Evolutionary conservation across 768 basidiomycete genomes (phyloP), one percentile per base, ranked within the genome.

Genomic region (Filobasidium floriforme): DNA sequence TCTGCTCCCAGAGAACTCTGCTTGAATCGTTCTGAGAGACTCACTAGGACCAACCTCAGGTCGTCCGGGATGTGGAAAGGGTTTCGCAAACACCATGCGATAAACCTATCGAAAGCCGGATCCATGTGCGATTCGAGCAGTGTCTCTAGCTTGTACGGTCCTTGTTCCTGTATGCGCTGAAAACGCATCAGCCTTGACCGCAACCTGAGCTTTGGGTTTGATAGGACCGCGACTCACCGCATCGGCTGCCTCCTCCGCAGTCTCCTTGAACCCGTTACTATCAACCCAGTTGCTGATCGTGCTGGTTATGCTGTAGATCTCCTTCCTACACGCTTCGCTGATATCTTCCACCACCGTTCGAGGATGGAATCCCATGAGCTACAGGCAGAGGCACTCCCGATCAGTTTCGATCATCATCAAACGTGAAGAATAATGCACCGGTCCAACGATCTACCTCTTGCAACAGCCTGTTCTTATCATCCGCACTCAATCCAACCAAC

Each of bases 21-120:
- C 9, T 37, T 9, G 46, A 6, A 51, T 46, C 61, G 54, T 22
- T 29, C 6, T 19, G 7, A 18, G 28, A 18, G 6, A 19, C 75
- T 70, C 59, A 76, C 77, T 32, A 78, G 54, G 7, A 73, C 74
- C 7, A 73, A 52, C 40, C 74, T 68, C 5, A 75, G 32, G 9
- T 73, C 74, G n/a, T 69, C 57, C 10, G 73, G 72, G 18, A 92
- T 83, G 61, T 86, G 84, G 72, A 94, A 94, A 65, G 92, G 88
- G 78, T 94, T 96, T 49, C 90, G 82, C 73, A 92, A 77, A 12
- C 86, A 87, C 91, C 92, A 94, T 0, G 86, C 87, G 79, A 92
- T 91, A 72, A 96, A 89, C 74, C 88, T 89, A 76, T 96, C 92
- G 67, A 93, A 90, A 0, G 91, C 92, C 54, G 90, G 83, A 73